phyloP scores from a whole-genome alignment of 2,329 filamentous ascomycete genomes.

The Neofusicoccum ribis region DNA sequence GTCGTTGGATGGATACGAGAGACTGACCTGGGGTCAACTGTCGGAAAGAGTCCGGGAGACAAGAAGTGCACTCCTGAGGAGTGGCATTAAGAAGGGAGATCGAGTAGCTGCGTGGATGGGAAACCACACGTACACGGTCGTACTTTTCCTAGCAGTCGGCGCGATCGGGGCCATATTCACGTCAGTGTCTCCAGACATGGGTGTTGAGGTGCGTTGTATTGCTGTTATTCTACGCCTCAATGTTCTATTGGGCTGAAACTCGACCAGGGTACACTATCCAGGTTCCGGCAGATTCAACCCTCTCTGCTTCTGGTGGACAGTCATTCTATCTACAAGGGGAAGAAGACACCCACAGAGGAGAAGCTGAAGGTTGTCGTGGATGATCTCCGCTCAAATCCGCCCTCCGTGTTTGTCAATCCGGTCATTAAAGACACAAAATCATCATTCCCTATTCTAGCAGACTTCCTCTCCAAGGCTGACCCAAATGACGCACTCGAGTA shows the following conservation, averaged over 20 bases:
- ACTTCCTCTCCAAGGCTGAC: conserved; percentile 36
- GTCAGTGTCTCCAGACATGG: conserved; percentile 47
- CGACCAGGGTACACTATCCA: conserved; percentile 36
- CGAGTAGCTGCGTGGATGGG: conserved; percentile 44
- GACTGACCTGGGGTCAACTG: conserved; percentile 42
- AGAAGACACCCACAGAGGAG: conserved; percentile 30
- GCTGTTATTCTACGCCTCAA: too few species aligned
- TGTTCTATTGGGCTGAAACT: background rate
- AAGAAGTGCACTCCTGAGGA: conserved; percentile 39
- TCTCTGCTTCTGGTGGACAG: conserved; percentile 44
- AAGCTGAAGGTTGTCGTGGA: conserved; percentile 37
- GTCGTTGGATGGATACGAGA: conserved; percentile 35
- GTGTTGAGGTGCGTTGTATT: conserved; percentile 26
- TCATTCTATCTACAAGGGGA: conserved; percentile 43
- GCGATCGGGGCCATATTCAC: conserved; percentile 48
- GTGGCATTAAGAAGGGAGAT: conserved; percentile 41
- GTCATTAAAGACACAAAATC: conserved; percentile 15
- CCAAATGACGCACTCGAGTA: conserved; percentile 32
- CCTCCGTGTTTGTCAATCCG: conserved; percentile 31
- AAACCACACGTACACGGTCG: conserved; percentile 45
- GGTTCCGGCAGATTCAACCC: conserved; percentile 43
- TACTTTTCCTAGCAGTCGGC: conserved; percentile 44
- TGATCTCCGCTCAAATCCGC: conserved; percentile 27
- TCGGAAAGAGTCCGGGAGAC: conserved; percentile 41
- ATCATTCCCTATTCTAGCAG: conserved; percentile 28